These are phyloP conservation scores for Aspergillus tubingensis DNA, from an alignment of 2,329 filamentous ascomycete species.

Conservation along the genomic window DNA sequence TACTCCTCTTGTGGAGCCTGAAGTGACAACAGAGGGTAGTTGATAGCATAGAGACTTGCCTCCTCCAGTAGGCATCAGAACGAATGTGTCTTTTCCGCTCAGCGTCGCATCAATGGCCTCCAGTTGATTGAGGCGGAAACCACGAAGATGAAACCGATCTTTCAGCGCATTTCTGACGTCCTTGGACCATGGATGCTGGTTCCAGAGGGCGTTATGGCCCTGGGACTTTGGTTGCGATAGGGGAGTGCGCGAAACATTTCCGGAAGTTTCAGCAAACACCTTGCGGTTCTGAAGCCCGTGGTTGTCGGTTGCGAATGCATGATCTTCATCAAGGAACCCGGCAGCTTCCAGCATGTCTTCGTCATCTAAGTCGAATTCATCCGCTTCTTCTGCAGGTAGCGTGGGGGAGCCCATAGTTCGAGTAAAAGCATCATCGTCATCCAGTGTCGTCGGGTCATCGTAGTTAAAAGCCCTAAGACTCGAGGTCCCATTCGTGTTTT, in stretches of 20 bases:
- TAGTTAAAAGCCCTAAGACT: conserved; percentile 17
- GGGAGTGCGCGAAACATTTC: conserved; percentile 37
- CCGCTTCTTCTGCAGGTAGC: conserved; percentile 23
- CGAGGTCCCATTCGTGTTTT: conserved; percentile 5
- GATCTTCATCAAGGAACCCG: conserved; percentile 38
- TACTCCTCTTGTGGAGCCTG: conserved; percentile 77
- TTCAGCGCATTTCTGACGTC: conserved; percentile 81
- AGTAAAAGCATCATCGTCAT: conserved; percentile 35
- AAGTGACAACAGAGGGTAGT: conserved; percentile 79
- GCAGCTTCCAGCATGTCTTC: conserved; percentile 49
- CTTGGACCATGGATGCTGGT: conserved; percentile 74
- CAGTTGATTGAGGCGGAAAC: conserved; percentile 87
- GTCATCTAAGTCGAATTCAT: conserved; percentile 49
- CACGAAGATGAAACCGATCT: conserved; percentile 78
- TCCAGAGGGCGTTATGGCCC: conserved; percentile 48
- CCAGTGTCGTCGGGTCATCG: conserved; percentile 25
- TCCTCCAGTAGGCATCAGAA: conserved; percentile 96
- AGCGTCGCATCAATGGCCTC: conserved; percentile 96
- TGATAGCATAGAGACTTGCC: conserved; percentile 98
- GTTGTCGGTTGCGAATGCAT: conserved; percentile 17
- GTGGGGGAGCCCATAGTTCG: conserved; percentile 46
- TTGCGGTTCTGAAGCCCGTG: conserved; percentile 29
- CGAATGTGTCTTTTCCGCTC: conserved; percentile 83
- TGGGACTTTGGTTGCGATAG: conserved; percentile 36
- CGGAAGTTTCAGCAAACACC: conserved; percentile 46